Conservation (phyloP, 495 filamentous ascomycete genomes). For the Annulohypoxylon nitens region DNA sequence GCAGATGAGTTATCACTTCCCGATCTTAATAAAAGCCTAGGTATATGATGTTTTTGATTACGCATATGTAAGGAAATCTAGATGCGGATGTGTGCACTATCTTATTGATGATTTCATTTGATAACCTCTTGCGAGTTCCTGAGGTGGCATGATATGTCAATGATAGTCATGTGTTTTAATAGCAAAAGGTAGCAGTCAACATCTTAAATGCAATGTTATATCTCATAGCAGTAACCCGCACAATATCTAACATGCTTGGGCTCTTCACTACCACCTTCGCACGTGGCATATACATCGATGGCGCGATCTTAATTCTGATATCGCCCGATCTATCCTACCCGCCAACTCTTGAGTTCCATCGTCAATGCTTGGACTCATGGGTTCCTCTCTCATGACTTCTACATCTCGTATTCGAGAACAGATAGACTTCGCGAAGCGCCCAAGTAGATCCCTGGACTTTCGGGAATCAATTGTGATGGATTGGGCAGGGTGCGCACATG, state of each 20-base stretch:
- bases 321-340: background rate
- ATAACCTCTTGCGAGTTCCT: background rate
- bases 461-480: too few species aligned
- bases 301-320: background rate
- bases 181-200: background rate
- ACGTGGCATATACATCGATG: background rate
- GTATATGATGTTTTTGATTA: background rate
- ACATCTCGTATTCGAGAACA: background rate
- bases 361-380: background rate
- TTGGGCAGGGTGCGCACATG: background rate
- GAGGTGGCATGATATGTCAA: background rate
- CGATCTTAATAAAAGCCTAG: background rate
- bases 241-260: background rate
- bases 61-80: background rate
- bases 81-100: background rate
- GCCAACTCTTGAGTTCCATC: background rate
- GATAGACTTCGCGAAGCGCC: background rate
- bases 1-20: background rate
- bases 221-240: background rate
- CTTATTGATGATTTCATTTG: background rate
- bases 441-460: background rate
- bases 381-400: background rate
- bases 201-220: background rate
- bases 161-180: background rate
- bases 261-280: background rate